Evolutionary conservation across 2,329 filamentous ascomycete genomes (phyloP).

Genomic region (Bipolaris victoriae): DNA sequence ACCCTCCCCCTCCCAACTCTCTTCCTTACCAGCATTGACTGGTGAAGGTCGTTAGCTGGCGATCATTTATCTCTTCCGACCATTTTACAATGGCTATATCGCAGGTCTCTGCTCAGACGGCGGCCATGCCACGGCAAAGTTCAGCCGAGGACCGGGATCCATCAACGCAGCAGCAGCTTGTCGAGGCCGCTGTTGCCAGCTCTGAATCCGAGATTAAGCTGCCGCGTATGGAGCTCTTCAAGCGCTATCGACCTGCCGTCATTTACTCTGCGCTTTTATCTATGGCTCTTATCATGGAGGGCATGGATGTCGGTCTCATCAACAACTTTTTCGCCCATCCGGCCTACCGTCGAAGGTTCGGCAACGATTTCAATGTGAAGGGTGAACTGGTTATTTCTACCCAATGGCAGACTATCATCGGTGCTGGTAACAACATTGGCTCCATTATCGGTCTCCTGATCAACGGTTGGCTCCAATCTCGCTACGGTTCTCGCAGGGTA

Average conservation of each 20-base stretch:
- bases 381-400: slow-evolving; percentile 45
- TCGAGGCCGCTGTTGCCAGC: slow-evolving; percentile 15
- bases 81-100: slow-evolving; percentile 16
- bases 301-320: slow-evolving; percentile 78
- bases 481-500: slow-evolving; percentile 49
- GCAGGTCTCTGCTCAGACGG: slow-evolving; percentile 13
- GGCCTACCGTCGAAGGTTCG: slow-evolving; percentile 48
- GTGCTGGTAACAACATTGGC: slow-evolving; percentile 49
- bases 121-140: slow-evolving; percentile 10
- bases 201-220: slow-evolving; percentile 20
- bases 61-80: neutral
- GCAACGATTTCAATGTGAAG: slow-evolving; percentile 38
- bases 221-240: slow-evolving; percentile 23
- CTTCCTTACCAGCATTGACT: slow-evolving; percentile 6
- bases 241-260: slow-evolving; percentile 59
- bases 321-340: slow-evolving; percentile 72
- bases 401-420: slow-evolving; percentile 50
- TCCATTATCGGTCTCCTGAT: slow-evolving; percentile 48
- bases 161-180: slow-evolving; percentile 22
- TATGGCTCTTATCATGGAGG: slow-evolving; percentile 85
- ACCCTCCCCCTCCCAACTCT: neutral
- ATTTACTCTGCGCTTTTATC: slow-evolving; percentile 80
- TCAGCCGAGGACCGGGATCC: slow-evolving; percentile 13
- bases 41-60: neutral
- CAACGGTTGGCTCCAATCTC: slow-evolving; percentile 49